A percentile compares a stretch with the other conserved stretches of the same genome.
These are phyloP conservation scores for Galeopsis tetrahit DNA, from an alignment of 257 asterid species.

Conservation along the genomic window DNA sequence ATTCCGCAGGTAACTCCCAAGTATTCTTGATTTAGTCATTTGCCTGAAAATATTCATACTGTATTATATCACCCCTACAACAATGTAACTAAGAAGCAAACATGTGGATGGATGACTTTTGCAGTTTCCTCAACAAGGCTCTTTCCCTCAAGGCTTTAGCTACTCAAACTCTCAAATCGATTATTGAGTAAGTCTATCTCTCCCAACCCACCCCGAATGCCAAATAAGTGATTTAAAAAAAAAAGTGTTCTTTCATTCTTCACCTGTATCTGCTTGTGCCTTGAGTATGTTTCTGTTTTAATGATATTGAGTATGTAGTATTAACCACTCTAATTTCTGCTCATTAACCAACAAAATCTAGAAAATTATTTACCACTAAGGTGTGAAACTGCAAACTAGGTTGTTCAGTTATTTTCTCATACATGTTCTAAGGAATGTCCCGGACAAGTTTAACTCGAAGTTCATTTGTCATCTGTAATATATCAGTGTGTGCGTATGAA, in stretches of 20 bases:
- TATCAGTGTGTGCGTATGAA: background rate
- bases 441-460: background rate
- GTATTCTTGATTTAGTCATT: conserved; percentile 2
- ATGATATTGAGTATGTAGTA: background rate
- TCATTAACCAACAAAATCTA: background rate
- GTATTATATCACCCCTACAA: background rate
- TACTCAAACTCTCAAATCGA: conserved; percentile 61
- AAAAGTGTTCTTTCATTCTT: background rate
- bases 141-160: conserved; percentile 55
- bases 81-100: conserved; percentile 28
- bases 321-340: background rate
- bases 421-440: background rate
- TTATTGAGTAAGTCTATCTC: conserved; percentile 45
- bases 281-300: conserved; percentile 8
- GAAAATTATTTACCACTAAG: background rate
- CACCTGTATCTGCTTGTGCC: no score
- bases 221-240: background rate
- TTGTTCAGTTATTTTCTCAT: background rate
- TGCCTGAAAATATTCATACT: background rate
- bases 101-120: conserved; percentile 11
- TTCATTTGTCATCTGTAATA: background rate
- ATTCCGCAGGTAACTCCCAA: conserved; percentile 47
- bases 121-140: conserved; percentile 65
- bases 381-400: background rate
- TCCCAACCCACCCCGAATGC: background rate